Evolutionary conservation across 2,329 filamentous ascomycete species (phyloP), one percentile per base, ranked within the genome.

Genomic region (Exophiala phaeomuriformis): DNA sequence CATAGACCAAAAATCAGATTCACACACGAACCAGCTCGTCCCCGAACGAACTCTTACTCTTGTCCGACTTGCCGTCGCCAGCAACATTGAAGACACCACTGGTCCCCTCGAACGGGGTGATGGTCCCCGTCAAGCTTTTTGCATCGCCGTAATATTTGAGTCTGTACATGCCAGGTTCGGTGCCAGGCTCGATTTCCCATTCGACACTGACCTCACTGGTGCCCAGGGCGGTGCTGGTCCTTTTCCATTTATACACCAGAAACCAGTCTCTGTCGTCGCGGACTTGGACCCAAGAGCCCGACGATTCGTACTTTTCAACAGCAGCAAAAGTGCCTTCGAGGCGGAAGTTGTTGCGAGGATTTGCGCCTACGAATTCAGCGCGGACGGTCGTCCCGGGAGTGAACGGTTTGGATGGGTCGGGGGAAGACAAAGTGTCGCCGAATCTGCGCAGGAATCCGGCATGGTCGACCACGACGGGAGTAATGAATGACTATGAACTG

Each of bases 331-430:
- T 95, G 2, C 76, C 77, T 64, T 88, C 90, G 1, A 88, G 80
- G 1, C 83, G 80, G 31, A 96, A 79, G 60, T 95, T 86, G 68
- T 96, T 96, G 31, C 91, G 80, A 10, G 91, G 91, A 64, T 95
- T 95, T 1, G 90, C 90, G 10, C 85, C 91, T 2, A 91, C 80
- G 68, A 96, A 96, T 0, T 77, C 82, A 0, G 78, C 85, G 10
- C 73, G 77, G 46, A 90, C 80, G 3, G 74, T 73, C 32, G 80
- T 76, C 2, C 88, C 88, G 5, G 77, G 71, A 1, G 69, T 59
- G 66, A 87, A 89, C 0, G 72, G 71, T 7, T 76, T 65, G 0
- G 70, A 65, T 1, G 79, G 75, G 45, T 84, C 77, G 0, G 75
- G 73, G 33, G 77, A 72, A 0, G 71, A 70, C 30, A 81, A 69